phyloP scores from a whole-genome alignment of 352 stramenopile genomes.

The Phytophthora agathidicida region DNA sequence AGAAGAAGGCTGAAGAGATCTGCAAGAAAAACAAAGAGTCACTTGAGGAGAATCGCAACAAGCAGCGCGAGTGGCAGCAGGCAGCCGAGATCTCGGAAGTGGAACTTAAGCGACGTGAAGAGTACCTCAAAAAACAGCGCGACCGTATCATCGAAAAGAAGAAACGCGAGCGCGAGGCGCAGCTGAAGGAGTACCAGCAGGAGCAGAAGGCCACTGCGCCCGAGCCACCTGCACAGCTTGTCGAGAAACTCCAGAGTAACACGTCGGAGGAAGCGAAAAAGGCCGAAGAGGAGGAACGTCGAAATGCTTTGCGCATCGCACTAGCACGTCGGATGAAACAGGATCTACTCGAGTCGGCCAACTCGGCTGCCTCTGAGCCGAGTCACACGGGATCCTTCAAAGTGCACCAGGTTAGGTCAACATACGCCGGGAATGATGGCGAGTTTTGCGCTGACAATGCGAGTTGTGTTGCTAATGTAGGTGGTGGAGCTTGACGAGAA shows the following conservation, averaged over 20 bases:
- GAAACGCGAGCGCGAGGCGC: slow-evolving; percentile 68
- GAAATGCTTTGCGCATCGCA: slow-evolving; percentile 71
- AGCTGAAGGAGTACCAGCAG: slow-evolving; percentile 80
- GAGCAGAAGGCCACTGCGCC: slow-evolving; percentile 69
- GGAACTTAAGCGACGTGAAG: slow-evolving; percentile 75
- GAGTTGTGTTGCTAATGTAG: slow-evolving; percentile 24
- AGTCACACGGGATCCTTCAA: slow-evolving; percentile 42
- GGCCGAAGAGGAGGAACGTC: slow-evolving; percentile 67
- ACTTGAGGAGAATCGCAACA: slow-evolving; percentile 71
- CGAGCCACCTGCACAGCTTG: slow-evolving; percentile 63
- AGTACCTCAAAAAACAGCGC: slow-evolving; percentile 77
- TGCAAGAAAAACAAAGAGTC: slow-evolving; percentile 78
- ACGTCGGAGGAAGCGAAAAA: slow-evolving; percentile 66
- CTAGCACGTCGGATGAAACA: slow-evolving; percentile 85
- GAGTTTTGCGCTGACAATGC: not conserved
- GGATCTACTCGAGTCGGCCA: slow-evolving; percentile 60
- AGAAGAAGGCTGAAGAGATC: slow-evolving; percentile 76
- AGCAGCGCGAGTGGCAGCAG: slow-evolving; percentile 71
- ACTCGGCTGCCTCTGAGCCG: slow-evolving; percentile 20
- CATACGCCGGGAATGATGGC: not conserved
- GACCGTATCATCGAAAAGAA: slow-evolving; percentile 86
- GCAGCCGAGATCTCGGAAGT: slow-evolving; percentile 70
- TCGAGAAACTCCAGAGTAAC: slow-evolving; percentile 71
- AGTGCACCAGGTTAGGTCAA: slow-evolving; percentile 54
- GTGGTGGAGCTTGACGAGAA: slow-evolving; percentile 78